Evolutionary conservation across 2,329 filamentous ascomycete genomes (phyloP).

Genomic region (Epichloe aotearoae): DNA sequence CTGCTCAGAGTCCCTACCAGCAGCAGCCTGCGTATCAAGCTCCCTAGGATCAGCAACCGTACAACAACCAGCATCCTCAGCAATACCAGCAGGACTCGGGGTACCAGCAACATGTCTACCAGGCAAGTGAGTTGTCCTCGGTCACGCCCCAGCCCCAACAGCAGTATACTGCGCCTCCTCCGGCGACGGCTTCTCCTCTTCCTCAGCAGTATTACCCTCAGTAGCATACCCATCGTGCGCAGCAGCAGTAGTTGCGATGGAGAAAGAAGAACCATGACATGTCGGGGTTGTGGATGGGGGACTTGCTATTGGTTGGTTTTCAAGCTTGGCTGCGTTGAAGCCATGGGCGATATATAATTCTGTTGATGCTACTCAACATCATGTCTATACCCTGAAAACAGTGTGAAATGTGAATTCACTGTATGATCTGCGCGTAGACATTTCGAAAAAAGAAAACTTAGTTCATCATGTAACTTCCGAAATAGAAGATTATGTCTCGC

Average conservation of each 20-base stretch:
- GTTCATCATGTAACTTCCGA: too few species aligned
- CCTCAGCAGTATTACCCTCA: constrained; percentile 12
- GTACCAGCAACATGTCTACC: constrained; percentile 11
- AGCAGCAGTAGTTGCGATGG: background rate
- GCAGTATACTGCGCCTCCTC: constrained; percentile 9
- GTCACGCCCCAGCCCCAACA: constrained; percentile 7
- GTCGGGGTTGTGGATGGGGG: background rate
- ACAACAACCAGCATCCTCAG: background rate
- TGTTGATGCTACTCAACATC: background rate
- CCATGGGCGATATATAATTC: background rate
- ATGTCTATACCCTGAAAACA: background rate
- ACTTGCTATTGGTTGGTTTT: background rate
- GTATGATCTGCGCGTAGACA: too few species aligned
- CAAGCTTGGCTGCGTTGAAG: too few species aligned
- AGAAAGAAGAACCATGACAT: background rate
- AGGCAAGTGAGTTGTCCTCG: constrained; percentile 3
- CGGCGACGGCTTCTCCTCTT: constrained; percentile 7
- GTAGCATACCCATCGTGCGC: background rate
- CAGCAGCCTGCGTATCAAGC: constrained; percentile 15
- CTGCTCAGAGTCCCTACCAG: constrained; percentile 16
- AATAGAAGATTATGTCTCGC: too few species aligned
- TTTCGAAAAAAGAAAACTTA: too few species aligned
- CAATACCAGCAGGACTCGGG: background rate
- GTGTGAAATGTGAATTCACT: background rate
- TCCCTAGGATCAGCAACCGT: constrained; percentile 10